Evolutionary conservation across 2,329 filamentous ascomycete genomes (phyloP), one percentile per base, ranked within the genome.

Genomic region (Leptographium wingfieldii): DNA sequence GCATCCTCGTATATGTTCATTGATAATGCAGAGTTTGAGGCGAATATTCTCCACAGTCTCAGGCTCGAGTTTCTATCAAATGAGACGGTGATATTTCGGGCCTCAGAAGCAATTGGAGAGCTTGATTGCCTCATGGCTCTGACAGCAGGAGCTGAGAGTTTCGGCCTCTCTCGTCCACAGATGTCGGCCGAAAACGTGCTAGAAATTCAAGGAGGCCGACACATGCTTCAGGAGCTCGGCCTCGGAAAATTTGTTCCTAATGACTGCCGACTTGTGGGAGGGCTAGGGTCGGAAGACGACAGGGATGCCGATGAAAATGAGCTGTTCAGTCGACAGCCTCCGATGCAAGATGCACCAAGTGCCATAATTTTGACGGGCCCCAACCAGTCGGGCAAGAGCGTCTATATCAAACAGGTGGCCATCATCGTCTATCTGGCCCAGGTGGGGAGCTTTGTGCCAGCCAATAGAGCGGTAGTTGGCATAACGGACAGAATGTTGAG

Each of bases 311-410:
- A 38, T 1, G 56, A 52, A 2, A 3, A 11, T 7, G 22, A 29
- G 11, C n/a, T 25, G 11, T 46, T 16, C 5, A 19, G 10, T 22
- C 9, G 3, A 12, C 27, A 27, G 19, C 19, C 33, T 60, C 55
- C 27, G 22, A 29, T 27, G 59, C 60, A 25, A 59, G 61, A 65
- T 6, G 65, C 71, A 3, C 84, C 88, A 14, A 90, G 81, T 64
- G 86, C 90, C 73, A 70, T 96, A 14, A 75, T 96, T 6, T 72
- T 99, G 67, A 97, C 94, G 0, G 94, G 94, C 0, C 92, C 94
- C 5, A 99, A 99, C 66, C 95, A 94, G 70, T 97, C 94, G 0
- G 94, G 94, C 0, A 99, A 99, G 72, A 97, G 91, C 66, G 83
- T 97, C 0, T 97, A 96, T 71, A 79, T 97, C 69, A 99, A 95